Conservation (phyloP, 306 rosid genomes). For the Rosa lucieae region DNA sequence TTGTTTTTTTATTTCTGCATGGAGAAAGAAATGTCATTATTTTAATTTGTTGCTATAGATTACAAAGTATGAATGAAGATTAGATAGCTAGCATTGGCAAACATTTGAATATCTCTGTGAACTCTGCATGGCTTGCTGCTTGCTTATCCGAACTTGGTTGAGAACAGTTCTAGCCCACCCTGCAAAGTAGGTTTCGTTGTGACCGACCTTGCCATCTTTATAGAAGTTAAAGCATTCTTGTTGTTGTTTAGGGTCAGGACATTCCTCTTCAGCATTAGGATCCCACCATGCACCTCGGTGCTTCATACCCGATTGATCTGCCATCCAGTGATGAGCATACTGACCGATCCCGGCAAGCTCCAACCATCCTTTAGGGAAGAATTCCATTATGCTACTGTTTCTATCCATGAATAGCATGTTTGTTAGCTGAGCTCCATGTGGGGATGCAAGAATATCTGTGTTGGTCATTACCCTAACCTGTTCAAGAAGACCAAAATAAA, state of each 20-base stretch:
- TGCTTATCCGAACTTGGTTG: conserved; percentile 5
- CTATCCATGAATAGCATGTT: conserved; percentile 37
- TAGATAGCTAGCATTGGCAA: conserved; percentile 14
- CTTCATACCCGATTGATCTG: conserved; percentile 33
- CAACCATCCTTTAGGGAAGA: conserved; percentile 39
- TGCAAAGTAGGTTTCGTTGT: conserved; percentile 34
- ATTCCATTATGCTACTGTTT: conserved; percentile 37
- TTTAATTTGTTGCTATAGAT: neutral
- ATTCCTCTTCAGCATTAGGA: conserved; percentile 9
- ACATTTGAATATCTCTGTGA: neutral
- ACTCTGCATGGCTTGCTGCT: conserved; percentile 9
- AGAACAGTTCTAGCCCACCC: conserved; percentile 31
- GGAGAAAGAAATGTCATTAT: neutral
- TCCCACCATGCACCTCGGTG: conserved; percentile 33
- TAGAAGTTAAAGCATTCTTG: conserved; percentile 23
- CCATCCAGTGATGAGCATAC: conserved; percentile 36
- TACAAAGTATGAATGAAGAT: neutral
- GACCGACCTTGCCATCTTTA: conserved; percentile 32
- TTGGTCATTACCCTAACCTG: conserved; percentile 33
- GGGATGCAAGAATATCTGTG: conserved; percentile 37
- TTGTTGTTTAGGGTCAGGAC: conserved; percentile 17
- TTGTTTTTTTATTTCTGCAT: neutral
- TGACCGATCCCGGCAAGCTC: conserved; percentile 38
- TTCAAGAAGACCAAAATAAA: neutral
- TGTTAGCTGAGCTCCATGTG: conserved; percentile 38